A percentile compares a stretch with the other conserved stretches of the same genome.
Evolutionary conservation across 2,329 filamentous ascomycete genomes (phyloP).

Genomic region (Cordyceps cateniannulata): DNA sequence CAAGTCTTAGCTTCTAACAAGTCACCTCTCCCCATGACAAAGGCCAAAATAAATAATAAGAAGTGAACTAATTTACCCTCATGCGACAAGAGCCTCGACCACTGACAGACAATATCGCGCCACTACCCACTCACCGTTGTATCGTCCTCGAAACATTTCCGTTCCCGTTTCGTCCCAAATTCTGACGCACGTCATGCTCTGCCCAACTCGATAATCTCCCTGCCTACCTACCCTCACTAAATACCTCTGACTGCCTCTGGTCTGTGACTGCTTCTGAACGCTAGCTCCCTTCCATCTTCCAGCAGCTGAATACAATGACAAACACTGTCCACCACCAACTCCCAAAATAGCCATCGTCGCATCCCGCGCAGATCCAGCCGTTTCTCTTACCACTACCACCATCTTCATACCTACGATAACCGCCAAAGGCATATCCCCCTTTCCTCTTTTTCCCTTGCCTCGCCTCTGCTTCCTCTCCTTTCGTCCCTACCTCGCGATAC

Average conservation of each 20-base stretch:
- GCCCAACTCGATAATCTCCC: neutral
- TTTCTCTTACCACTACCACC: neutral
- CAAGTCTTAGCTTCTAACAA: too few relatives aligned
- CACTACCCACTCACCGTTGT: neutral
- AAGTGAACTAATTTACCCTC: neutral
- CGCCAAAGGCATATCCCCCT: neutral
- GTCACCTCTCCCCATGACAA: neutral
- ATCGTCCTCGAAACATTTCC: constrained; percentile 3
- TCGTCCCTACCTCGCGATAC: neutral
- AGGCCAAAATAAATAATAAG: neutral
- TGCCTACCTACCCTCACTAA: too few relatives aligned
- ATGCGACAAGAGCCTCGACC: neutral
- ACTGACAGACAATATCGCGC: neutral
- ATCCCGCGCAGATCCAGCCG: constrained; percentile 3
- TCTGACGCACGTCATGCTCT: constrained; percentile 2
- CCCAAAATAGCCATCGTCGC: neutral
- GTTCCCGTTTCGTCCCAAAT: constrained; percentile 8
- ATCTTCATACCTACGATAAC: neutral
- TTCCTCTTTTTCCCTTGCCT: neutral
- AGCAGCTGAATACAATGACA: neutral
- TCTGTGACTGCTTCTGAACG: too few relatives aligned
- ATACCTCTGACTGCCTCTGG: neutral
- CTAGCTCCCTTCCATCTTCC: too few relatives aligned
- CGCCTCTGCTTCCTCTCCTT: too few relatives aligned
- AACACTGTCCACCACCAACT: neutral